Evolutionary conservation across 371 early-diverging fungal genomes (phyloP).

Genomic region (Amoeboaphelidium occidentale): DNA sequence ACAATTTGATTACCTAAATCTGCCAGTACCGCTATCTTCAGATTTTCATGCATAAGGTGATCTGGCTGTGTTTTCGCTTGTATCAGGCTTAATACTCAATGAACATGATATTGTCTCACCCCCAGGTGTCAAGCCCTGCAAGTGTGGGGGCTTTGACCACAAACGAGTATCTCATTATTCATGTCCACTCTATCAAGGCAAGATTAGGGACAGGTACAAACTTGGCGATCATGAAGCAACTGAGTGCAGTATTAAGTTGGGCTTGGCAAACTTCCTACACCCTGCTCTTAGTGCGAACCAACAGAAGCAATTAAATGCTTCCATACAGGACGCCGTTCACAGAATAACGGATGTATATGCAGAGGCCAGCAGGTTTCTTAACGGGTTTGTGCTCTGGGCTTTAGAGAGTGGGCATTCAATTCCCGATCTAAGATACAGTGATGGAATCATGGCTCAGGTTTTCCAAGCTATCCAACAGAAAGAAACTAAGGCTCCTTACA

Average conservation of each 20-base stretch:
- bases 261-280: too few species aligned
- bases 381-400: not conserved
- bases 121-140: too few species aligned
- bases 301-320: not conserved
- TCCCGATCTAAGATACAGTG: not conserved
- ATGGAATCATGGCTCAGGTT: not conserved
- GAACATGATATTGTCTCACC: too few species aligned
- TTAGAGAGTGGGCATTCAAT: not conserved
- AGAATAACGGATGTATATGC: not conserved
- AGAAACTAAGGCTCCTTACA: not conserved
- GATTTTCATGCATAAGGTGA: too few species aligned
- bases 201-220: not conserved
- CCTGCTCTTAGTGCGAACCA: too few species aligned
- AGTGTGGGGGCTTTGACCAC: not conserved
- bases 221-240: too few species aligned
- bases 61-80: too few species aligned
- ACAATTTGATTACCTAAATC: too few species aligned
- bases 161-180: not conserved
- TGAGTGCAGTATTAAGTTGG: too few species aligned
- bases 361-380: not conserved
- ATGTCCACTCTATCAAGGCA: not conserved
- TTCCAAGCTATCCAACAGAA: not conserved
- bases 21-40: too few species aligned
- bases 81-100: too few species aligned
- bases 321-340: not conserved